A percentile compares a stretch with the other conserved stretches of the same genome.
These are phyloP conservation scores for Ormosia semicastrata DNA, from an alignment of 306 rosid species.

Conservation along the genomic window DNA sequence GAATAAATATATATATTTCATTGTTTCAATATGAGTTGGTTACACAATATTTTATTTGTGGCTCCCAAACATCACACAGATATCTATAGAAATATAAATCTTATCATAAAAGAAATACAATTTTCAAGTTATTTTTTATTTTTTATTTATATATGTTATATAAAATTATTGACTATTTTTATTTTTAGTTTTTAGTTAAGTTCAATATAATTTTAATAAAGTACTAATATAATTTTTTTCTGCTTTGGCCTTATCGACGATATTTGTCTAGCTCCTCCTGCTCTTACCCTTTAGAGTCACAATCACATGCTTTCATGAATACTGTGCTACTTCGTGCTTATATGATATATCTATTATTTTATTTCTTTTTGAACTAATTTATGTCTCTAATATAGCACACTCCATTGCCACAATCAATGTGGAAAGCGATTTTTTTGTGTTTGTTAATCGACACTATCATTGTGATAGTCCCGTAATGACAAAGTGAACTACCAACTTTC, in stretches of 20 bases:
- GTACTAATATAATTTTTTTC: background rate
- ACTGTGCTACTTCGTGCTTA: conserved; percentile 23
- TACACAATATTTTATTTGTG: too few species aligned
- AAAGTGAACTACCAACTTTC: conserved; percentile 38
- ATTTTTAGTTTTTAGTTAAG: background rate
- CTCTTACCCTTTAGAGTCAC: background rate
- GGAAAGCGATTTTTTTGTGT: conserved; percentile 28
- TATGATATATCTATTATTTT: background rate
- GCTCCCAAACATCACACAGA: background rate
- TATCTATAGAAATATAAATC: background rate
- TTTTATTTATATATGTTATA: too few species aligned
- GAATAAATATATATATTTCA: background rate
- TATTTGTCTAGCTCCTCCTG: background rate
- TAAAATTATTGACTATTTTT: background rate
- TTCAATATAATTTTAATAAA: background rate
- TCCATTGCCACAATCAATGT: conserved; percentile 24
- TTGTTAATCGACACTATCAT: conserved; percentile 19
- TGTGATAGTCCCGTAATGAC: conserved; percentile 11
- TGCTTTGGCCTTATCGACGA: background rate
- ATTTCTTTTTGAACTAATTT: conserved; percentile 8
- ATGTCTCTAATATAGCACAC: conserved; percentile 15
- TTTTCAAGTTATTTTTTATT: background rate
- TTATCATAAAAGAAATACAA: background rate
- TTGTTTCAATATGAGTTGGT: background rate
- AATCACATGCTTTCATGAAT: background rate